Base-by-base conservation (phyloP, 768 basidiomycete genomes). In the Tubosaeta sp. region DNA sequence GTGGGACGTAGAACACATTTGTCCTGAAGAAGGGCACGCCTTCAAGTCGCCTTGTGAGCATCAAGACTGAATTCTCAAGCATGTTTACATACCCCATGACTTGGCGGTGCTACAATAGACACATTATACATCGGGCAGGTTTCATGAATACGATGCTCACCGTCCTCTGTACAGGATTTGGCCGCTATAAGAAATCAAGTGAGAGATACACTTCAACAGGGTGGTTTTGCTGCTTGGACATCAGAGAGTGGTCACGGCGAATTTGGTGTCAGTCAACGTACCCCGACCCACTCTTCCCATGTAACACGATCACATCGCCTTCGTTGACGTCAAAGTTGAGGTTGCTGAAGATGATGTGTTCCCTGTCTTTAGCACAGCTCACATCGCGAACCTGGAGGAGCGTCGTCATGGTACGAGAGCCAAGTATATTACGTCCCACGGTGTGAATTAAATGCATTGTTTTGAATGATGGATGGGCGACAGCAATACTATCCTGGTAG, bases 1-100 rank as follows among this genome's bases (percentile, higher is more conserved):
- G 93, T 1, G 93, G 92, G 25, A 95, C 84, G 65, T 95, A 95
- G 53, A 85, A 79, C 3, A 95, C 83, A 50, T 77, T 79, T 0
- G 86, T 91, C 46, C 93, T 82, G 70, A 84, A 95, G 16, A 65
- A 64, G 3, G 93, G 90, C 22, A 93, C 80, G 12, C 87, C 91
- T 87, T 61, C 32, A 8, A 27, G n/a, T 29, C 32, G 27, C n/a
- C 17, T 12, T 32, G 26, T 58, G 5, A 59, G 37, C n/a, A 5
- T 39, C n/a, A 26, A 46, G 33, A 45, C 43, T n/a, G 11, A 33
- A 51, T 39, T n/a, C 29, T 33, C n/a, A 41, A 32, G 12, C 14
- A 19, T 19, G 29, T 42, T 35, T 34, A 52, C 70, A 33, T 66
- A 78, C 82, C 80, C 59, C 74, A 72, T 37, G 72, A 71, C 51